A percentile compares a stretch with the other conserved stretches of the same genome.
Evolutionary conservation across 179 eudicot genomes (phyloP).

Genomic region (Drosera spatulata): DNA sequence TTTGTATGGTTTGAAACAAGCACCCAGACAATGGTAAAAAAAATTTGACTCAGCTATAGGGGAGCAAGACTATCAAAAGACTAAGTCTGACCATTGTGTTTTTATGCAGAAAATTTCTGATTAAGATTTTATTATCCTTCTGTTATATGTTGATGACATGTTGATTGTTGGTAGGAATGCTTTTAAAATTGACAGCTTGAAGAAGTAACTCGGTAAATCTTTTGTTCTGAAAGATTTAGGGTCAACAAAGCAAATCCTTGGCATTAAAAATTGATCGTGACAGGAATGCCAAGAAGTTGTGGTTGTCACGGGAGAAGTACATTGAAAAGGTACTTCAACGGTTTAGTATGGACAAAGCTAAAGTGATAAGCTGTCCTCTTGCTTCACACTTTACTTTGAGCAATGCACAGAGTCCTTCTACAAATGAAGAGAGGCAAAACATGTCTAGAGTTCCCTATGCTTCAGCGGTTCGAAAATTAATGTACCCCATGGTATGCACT

Average conservation of each 20-base stretch:
- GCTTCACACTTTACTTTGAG: too few relatives aligned
- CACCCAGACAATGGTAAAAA: not conserved
- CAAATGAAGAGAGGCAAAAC: too few relatives aligned
- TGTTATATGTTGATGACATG: not conserved
- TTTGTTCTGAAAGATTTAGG: not conserved
- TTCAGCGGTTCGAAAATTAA: too few relatives aligned
- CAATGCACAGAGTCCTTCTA: too few relatives aligned
- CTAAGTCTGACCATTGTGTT: not conserved
- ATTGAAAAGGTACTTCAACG: not conserved
- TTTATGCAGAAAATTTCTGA: not conserved
- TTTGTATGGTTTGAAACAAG: not conserved
- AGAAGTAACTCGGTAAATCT: not conserved
- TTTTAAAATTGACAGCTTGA: not conserved
- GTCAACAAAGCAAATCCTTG: not conserved
- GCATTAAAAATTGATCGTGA: not conserved
- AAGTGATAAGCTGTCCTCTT: too few relatives aligned
- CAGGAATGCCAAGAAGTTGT: not conserved
- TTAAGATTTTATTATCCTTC: not conserved
- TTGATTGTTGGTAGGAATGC: not conserved
- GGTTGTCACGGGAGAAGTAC: not conserved
- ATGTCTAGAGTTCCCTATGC: too few relatives aligned
- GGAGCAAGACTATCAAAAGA: not conserved
- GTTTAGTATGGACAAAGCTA: not conserved
- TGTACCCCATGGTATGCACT: too few relatives aligned
- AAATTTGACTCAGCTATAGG: not conserved